Percentiles rank a stretch among this genome's conserved stretches.
Conservation (phyloP, 495 filamentous ascomycete species). For the Beverwykella pulmonaria region DNA sequence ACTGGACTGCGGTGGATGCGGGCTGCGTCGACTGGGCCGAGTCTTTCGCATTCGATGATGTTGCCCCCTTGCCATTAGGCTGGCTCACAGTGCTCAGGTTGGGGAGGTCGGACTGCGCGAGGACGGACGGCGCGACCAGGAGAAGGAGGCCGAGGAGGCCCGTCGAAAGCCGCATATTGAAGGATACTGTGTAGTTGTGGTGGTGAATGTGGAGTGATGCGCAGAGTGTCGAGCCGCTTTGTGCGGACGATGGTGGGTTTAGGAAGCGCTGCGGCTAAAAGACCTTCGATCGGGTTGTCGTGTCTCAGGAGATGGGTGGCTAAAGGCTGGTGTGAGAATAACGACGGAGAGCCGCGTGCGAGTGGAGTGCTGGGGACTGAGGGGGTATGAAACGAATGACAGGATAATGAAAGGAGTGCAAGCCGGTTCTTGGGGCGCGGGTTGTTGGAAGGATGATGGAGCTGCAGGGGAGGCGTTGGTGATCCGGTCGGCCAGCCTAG, state of each 20-base stretch:
- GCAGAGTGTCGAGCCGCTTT: background rate
- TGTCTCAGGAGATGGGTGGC: slow-evolving; percentile 29
- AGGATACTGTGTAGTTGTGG: slow-evolving; percentile 1
- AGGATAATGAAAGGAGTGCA: slow-evolving; percentile 27
- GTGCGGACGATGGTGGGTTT: slow-evolving; percentile 5
- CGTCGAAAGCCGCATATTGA: slow-evolving; percentile 34
- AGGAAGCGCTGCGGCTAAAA: slow-evolving; percentile 35
- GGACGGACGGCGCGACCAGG: slow-evolving; percentile 31
- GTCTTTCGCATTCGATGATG: slow-evolving; percentile 30
- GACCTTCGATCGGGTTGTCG: slow-evolving; percentile 3
- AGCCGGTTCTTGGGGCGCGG: slow-evolving; percentile 4
- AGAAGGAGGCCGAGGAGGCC: slow-evolving; percentile 33
- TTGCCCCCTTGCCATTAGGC: slow-evolving; percentile 14
- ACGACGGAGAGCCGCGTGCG: background rate
- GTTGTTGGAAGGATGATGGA: slow-evolving; percentile 13
- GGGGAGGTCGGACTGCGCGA: slow-evolving; percentile 33
- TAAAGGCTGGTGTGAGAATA: slow-evolving; percentile 12
- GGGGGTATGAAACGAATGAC: slow-evolving; percentile 36
- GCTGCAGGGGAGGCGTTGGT: slow-evolving; percentile 12
- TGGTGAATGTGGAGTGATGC: background rate
- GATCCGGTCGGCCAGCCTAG: background rate
- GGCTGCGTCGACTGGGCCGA: background rate
- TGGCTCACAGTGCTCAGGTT: slow-evolving; percentile 27
- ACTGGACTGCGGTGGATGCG: background rate
- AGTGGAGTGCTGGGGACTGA: slow-evolving; percentile 3